Evolutionary conservation across 2,329 filamentous ascomycete species (phyloP), one percentile per base, ranked within the genome.

Genomic region (Colletotrichum higginsianum): DNA sequence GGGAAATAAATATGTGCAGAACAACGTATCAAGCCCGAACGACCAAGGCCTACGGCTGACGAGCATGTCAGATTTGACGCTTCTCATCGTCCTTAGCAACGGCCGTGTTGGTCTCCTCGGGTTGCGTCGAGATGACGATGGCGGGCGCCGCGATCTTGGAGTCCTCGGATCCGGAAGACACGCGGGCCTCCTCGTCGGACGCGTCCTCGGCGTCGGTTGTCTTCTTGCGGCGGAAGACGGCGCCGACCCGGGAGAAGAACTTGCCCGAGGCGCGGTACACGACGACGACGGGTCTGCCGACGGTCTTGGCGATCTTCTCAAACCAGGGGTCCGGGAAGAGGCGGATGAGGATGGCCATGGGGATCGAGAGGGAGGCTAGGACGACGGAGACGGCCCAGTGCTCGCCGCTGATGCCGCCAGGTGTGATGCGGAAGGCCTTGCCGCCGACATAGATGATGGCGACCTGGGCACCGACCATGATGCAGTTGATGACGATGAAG

Each of bases 301-400:
- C 95, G 84, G 96, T 99, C 74, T 98, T 99, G 96, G 99, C 96
- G 75, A 99, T 99, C 78, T 99, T 99, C 88, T 98, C 96, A 55
- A 83, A 84, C 78, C 79, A 80, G 5, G 70, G 70, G 74, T 89
- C 87, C 1, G 87, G 87, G 67, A 89, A 84, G 1, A 86, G 78
- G 11, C 87, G 80, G 62, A 89, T 81, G 46, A 84, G 77, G 38
- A 86, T 76, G 38, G 85, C 87, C 80, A 86, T 84, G 0, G 87
- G 87, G 12, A 89, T 78, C 26, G 83, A 88, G 0, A 89, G 71
- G 2, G 84, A 80, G 1, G 85, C 86, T 3, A 86, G 75, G 21
- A 87, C 78, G n/a, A 89, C 53, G 35, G 83, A 88, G 65, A 88
- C 85, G 16, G 83, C 87, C 88, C 88, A 90, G 77, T 89, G 87